Evolutionary conservation across 495 filamentous ascomycete genomes (phyloP), one percentile per base, ranked within the genome.

Genomic region (Chaetomium cochliodes): DNA sequence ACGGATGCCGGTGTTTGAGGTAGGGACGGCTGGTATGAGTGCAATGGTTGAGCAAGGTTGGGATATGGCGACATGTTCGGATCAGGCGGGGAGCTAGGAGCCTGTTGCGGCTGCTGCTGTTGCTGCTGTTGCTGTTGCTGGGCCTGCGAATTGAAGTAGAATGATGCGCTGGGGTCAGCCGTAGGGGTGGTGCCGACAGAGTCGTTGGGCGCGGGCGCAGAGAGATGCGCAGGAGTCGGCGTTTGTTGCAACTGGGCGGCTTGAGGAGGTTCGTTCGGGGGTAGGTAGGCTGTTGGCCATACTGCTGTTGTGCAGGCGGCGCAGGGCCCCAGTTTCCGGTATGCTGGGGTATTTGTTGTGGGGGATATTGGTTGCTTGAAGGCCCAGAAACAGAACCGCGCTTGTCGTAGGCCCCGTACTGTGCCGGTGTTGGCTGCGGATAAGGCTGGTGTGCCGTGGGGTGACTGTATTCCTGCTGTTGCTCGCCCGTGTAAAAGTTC

Each of bases 401-500:
- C 64, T 72, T 78, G 59, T 80, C 77, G 52, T 78, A 80, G 25
- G 60, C 41, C 16, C 71, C 47, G 63, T 77, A 79, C 57, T 77
- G 78, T 22, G 73, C 66, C 64, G 74, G 77, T 9, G 72, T 62
- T 49, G 70, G 76, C 39, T 74, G 78, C 20, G 69, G 62, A 30
- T 81, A 81, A 25, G 72, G 68, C 33, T 75, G 74, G 25, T 74
- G 67, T 16, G 76, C 69, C 52, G 78, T 64, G 11, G 78, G 78
- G 54, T 73, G 73, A 15, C 68, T 70, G 64, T 87, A 86, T 18
- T 89, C 88, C 16, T 81, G 74, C 54, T 80, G 74, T 20, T 81
- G 73, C 68, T 88, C 88, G 37, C 86, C 85, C 37, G 87, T 90
- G 71, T 97, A 97, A 72, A 87, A 97, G 74, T 81, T 92, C 67